These are phyloP conservation scores for Halophytophthora batemanensis DNA, from an alignment of 352 stramenopile genomes.

Conservation along the genomic window DNA sequence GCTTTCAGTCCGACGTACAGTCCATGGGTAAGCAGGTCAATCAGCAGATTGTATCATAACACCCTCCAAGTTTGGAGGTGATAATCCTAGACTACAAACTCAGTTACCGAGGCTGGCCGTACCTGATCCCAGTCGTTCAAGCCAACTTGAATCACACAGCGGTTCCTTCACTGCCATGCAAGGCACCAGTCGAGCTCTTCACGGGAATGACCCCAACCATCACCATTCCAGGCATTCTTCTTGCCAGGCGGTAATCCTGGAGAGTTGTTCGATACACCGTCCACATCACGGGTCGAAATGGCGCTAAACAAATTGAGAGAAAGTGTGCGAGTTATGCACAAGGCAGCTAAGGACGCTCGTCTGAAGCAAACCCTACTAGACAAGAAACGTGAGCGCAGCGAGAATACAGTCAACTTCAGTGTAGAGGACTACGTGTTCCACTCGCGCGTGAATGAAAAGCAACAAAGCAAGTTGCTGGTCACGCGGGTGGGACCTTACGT, in stretches of 20 bases:
- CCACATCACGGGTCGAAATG: not conserved
- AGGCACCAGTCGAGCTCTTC: conserved; percentile 21
- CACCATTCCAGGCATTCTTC: conserved; percentile 9
- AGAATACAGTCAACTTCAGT: conserved; percentile 11
- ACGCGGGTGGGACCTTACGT: conserved; percentile 13
- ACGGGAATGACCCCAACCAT: conserved; percentile 6
- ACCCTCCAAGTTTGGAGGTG: conserved; percentile 22
- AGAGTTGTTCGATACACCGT: not conserved
- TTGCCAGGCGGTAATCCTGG: not conserved
- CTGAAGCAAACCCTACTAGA: conserved; percentile 10
- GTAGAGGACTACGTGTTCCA: conserved; percentile 8
- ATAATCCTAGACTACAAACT: conserved; percentile 20
- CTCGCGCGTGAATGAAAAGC: conserved; percentile 9
- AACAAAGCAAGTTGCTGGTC: conserved; percentile 11
- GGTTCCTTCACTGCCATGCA: conserved; percentile 15
- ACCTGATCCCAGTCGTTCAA: conserved; percentile 25
- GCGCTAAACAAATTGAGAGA: not conserved
- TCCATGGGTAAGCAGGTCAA: conserved; percentile 30
- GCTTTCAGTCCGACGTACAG: conserved; percentile 20
- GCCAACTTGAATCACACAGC: conserved; percentile 26
- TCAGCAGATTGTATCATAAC: conserved; percentile 23
- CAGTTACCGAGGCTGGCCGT: conserved; percentile 13
- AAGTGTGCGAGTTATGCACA: conserved; percentile 6
- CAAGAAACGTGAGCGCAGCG: conserved; percentile 3
- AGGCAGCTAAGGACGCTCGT: not conserved